These are phyloP conservation scores for Annulohypoxylon nitens DNA, from an alignment of 495 filamentous ascomycete species.

Conservation along the genomic window DNA sequence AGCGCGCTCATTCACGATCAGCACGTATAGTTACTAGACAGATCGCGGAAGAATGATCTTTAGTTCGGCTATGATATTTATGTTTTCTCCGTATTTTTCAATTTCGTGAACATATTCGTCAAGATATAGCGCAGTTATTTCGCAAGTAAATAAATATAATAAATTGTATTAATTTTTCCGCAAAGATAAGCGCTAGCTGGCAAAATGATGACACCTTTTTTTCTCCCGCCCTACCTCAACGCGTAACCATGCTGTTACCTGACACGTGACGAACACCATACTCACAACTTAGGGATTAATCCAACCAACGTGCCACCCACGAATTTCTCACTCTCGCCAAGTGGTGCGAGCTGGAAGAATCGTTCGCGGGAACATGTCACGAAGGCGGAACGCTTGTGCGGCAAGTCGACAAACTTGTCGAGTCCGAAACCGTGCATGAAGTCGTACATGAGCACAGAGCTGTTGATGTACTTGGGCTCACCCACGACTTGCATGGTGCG, in stretches of 20 bases:
- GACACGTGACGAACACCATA: conserved; percentile 13
- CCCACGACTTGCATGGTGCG: conserved; percentile 73
- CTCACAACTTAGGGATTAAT: conserved; percentile 61
- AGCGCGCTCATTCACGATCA: conserved; percentile 8
- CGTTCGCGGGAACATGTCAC: conserved; percentile 71
- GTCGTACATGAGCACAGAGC: conserved; percentile 74
- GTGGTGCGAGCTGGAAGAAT: conserved; percentile 75
- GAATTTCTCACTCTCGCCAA: conserved; percentile 64
- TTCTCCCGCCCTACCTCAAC: not conserved
- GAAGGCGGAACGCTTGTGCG: conserved; percentile 75
- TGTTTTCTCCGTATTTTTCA: not conserved
- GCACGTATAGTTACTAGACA: not conserved
- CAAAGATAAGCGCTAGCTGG: conserved; percentile 7
- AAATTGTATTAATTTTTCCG: not conserved
- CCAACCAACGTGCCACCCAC: conserved; percentile 62
- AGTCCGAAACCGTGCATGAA: conserved; percentile 73
- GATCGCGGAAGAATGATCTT: not conserved
- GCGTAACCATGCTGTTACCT: conserved; percentile 5
- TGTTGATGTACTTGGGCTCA: conserved; percentile 72
- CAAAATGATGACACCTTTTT: conserved; percentile 14
- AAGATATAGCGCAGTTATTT: not conserved
- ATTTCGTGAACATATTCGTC: not conserved
- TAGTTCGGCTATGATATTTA: not conserved
- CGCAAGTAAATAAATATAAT: not conserved
- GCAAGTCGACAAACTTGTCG: conserved; percentile 74